These are phyloP conservation scores for Leishmania arabica DNA, from an alignment of 208 protist genomes.

Conservation along the genomic window DNA sequence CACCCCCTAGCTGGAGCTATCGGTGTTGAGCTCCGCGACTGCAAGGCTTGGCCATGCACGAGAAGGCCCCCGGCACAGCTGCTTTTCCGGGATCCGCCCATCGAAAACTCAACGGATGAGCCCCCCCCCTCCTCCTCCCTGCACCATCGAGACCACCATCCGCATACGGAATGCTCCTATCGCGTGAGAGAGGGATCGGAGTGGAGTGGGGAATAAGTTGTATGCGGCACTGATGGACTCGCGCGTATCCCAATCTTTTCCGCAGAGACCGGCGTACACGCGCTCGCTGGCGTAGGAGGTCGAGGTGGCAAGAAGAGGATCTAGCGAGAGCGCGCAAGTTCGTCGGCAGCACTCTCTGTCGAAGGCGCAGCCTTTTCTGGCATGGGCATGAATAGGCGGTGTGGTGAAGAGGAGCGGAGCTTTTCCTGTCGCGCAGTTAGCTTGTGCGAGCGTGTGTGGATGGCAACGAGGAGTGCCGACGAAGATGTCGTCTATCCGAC, in stretches of 20 bases:
- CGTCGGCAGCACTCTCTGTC: background rate
- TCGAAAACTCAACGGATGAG: background rate
- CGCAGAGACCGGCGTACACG: no score
- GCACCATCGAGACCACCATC: background rate
- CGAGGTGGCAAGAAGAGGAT: background rate
- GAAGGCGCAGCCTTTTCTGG: background rate
- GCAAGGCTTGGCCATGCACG: background rate
- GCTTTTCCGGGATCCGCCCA: background rate
- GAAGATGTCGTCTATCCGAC: no score
- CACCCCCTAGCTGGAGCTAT: background rate
- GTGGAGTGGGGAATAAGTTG: background rate
- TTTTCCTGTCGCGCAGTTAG: background rate
- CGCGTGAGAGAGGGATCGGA: background rate
- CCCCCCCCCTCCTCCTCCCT: no score
- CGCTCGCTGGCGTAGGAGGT: background rate
- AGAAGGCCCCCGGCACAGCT: background rate
- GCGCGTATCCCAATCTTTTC: background rate
- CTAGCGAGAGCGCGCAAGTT: background rate
- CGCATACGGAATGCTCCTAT: background rate
- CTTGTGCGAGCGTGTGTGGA: conserved; percentile 1
- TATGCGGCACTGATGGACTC: background rate
- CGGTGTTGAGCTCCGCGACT: background rate
- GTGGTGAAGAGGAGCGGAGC: background rate
- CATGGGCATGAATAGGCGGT: background rate
- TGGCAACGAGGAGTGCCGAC: background rate